Percentiles rank a stretch among this genome's conserved stretches.
Conservation (phyloP, 2,329 filamentous ascomycete species). For the Alternaria burnsii region DNA sequence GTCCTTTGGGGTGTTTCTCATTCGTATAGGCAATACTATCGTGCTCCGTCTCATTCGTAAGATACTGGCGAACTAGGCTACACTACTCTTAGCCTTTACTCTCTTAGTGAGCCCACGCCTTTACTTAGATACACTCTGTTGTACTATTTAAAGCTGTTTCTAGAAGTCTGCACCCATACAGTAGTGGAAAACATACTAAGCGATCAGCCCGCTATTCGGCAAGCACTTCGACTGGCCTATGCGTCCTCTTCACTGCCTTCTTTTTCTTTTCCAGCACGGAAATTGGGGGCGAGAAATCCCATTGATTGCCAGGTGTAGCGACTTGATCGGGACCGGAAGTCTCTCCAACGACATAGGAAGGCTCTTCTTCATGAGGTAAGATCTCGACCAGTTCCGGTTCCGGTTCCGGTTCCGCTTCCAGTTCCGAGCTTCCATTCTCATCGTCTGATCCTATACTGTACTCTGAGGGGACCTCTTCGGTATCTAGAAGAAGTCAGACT, state of each 20-base stretch:
- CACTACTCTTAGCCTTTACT: too few species aligned
- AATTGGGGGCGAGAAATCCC: background rate
- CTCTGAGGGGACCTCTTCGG: background rate
- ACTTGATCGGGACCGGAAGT: background rate
- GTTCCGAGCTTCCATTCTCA: background rate
- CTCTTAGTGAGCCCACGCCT: too few species aligned
- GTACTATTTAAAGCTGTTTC: too few species aligned
- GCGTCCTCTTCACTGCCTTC: fast-evolving
- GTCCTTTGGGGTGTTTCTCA: background rate
- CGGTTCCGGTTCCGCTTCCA: background rate
- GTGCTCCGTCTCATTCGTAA: too few species aligned
- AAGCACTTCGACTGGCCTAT: background rate
- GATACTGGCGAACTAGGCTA: too few species aligned
- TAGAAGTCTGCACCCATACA: too few species aligned
- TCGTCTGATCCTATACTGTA: background rate
- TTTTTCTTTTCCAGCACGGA: background rate
- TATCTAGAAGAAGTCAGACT: background rate
- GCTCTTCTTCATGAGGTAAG: background rate
- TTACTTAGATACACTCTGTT: fast-evolving
- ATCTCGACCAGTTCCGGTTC: background rate
- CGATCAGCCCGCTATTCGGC: background rate
- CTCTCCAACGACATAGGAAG: background rate
- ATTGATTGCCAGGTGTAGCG: background rate
- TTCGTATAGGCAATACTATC: too few species aligned
- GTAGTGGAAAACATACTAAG: too few species aligned